A percentile compares a stretch with the other conserved stretches of the same genome.
Evolutionary conservation across 345 rosid genomes (phyloP).

Genomic region (Hypericum androsaemum): DNA sequence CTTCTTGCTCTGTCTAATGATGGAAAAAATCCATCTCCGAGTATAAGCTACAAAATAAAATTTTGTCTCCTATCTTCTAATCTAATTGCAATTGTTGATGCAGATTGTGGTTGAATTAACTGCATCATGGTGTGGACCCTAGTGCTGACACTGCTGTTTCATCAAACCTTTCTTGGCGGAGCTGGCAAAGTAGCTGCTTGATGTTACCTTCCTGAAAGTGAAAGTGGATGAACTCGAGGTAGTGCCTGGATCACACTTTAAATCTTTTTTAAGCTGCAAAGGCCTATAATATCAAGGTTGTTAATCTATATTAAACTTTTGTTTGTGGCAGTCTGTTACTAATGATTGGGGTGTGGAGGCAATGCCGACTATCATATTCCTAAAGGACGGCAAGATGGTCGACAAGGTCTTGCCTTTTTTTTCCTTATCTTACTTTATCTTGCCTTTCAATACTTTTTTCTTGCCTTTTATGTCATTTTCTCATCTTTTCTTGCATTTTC

Average conservation of each 20-base stretch:
- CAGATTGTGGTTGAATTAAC: conserved; percentile 28
- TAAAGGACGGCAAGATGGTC: conserved; percentile 12
- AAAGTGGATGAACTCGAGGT: conserved; percentile 23
- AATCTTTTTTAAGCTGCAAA: background rate
- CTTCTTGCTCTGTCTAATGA: too few species aligned
- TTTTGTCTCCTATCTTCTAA: too few species aligned
- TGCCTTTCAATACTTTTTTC: too few species aligned
- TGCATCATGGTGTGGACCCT: conserved; percentile 30
- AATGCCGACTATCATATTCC: conserved; percentile 15
- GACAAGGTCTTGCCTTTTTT: too few species aligned
- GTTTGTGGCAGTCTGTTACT: conserved; percentile 12
- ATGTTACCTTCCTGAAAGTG: conserved; percentile 24
- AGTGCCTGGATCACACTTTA: background rate
- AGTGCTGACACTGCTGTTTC: conserved; percentile 14
- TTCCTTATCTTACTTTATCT: too few species aligned
- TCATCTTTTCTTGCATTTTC: too few species aligned
- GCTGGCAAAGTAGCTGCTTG: conserved; percentile 20
- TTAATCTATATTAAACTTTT: background rate
- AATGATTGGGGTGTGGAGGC: conserved; percentile 13
- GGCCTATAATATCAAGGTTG: background rate
- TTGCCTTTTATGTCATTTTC: too few species aligned
- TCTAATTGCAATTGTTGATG: too few species aligned
- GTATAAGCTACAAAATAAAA: too few species aligned
- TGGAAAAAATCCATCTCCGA: too few species aligned
- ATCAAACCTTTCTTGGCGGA: conserved; percentile 18